Evolutionary conservation across 257 asterid species (phyloP), one percentile per base, ranked within the genome.

Genomic region (Sherardia arvensis): DNA sequence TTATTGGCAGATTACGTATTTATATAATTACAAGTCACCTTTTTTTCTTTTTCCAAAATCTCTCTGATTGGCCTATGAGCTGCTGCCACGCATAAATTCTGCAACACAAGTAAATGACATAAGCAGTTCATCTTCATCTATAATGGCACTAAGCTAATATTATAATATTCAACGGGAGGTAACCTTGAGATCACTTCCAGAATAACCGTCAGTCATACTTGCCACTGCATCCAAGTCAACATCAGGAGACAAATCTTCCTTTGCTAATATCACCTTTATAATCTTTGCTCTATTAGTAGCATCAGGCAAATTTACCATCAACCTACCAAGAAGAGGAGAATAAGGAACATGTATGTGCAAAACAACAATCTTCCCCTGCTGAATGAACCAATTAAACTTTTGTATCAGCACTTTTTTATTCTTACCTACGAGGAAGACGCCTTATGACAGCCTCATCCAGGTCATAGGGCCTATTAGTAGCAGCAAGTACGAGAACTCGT

Each of bases 121-220:
- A 4, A 27, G 45, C 58, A 47, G 45, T 8, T 17, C 28, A 40
- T 45, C 6, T 45, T 28, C 43, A 63, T 11, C 30, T 22, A 49
- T 64, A 10, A 17, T 15, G 51, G 51, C 51, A 20, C 53, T 9
- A 6, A 8, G 45, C 21, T 47, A 22, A 47, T 64, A 3, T 45
- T 17, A 15, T n/a, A 10, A 10, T 17, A 64, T 4, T 28, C 22
- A 57, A 26, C 34, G 55, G 32, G 59, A n/a, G n/a, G 62, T 59
- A 74, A 92, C 98, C 95, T 89, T 89, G 32, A 92, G 93, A 75
- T 92, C 97, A 66, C 98, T 92, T 80, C 98, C 98, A 8, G 98
- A 92, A 75, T 92, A 92, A 38, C 98, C 98, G 36, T 92, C 89
- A 1, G 95, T 83, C 92, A 86, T 82, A 70, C 75, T 81, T n/a